Base-by-base conservation (phyloP, 768 basidiomycete genomes). In the Coprinopsis strossmayeri region DNA sequence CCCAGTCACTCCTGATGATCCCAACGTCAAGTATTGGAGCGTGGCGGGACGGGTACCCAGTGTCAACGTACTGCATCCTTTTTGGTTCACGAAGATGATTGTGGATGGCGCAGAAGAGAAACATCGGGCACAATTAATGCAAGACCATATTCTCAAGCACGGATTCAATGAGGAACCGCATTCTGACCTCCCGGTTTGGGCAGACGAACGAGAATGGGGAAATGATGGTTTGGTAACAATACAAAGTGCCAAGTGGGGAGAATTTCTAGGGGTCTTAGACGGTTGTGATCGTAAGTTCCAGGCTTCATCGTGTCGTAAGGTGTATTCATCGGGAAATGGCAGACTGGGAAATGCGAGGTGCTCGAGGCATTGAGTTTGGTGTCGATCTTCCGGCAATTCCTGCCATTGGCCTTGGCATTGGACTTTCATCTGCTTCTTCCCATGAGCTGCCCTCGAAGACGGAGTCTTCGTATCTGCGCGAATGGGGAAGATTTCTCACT, bases 31-130 rank as follows among this genome's bases (percentile, higher is more conserved):
- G 59, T 99, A 99, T 69, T 96, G 84, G 63, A 91, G 87, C 55
- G 82, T 97, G 32, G 89, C 91, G 0, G 90, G 88, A 0, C 79
- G 92, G n/a, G 70, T 81, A 46, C 67, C 72, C 15, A 65, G 69
- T 38, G 73, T 86, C 54, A 80, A 64, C 63, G 73, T 94, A 26
- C 91, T 87, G 84, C 96, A 98, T 63, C 96, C 96, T 0, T 81
- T 99, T 46, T 99, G 95, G 92, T 74, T 97, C 30, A 91, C 95
- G 0, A 96, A 98, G 68, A 76, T 94, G 68, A 85, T 99, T 25
- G 70, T 97, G 30, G 95, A 99, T 59, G 86, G 88, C 0, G 77
- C 81, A 18, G 92, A 93, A 58, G 76, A 78, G 52, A 73, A 69
- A 46, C 73, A 79, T 57, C 65, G 81, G 60, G 64, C 73, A 18